These are phyloP conservation scores for Mycena sp. DNA, from an alignment of 1,284 basidiomycete species.

Conservation along the genomic window DNA sequence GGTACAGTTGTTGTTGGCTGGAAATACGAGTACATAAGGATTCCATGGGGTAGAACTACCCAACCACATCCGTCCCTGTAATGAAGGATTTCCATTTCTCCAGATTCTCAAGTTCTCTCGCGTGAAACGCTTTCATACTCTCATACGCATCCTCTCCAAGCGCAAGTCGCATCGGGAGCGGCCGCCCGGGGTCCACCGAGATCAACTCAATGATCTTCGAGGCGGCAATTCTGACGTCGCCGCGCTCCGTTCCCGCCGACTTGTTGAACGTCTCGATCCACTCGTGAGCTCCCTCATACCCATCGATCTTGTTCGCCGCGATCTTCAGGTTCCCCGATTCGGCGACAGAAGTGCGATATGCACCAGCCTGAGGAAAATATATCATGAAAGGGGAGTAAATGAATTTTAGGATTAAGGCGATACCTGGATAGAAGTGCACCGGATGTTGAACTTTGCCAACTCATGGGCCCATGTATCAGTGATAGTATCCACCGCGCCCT, in stretches of 20 bases:
- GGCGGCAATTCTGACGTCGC: conserved; percentile 15
- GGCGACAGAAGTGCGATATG: conserved; percentile 18
- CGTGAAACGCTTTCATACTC: neutral
- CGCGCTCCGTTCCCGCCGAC: conserved; percentile 12
- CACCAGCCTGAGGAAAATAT: neutral
- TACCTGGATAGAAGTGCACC: neutral
- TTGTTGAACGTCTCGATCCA: conserved; percentile 12
- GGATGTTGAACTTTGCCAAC: conserved; percentile 18
- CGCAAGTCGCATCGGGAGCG: conserved; percentile 5
- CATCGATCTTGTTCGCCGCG: conserved; percentile 3
- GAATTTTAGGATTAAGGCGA: too few species aligned
- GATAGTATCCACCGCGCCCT: conserved; percentile 33
- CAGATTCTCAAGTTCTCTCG: neutral
- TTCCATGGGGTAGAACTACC: too few species aligned
- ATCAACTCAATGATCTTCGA: conserved; percentile 18
- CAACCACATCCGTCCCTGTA: conserved; percentile 16
- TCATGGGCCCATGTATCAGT: conserved; percentile 23
- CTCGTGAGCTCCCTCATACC: conserved; percentile 14
- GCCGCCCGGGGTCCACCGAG: neutral
- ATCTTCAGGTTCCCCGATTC: conserved; percentile 14
- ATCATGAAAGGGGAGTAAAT: too few species aligned
- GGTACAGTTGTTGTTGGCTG: too few species aligned
- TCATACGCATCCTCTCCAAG: conserved; percentile 20
- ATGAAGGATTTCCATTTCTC: conserved; percentile 14
- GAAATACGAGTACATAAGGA: too few species aligned